phyloP scores from a whole-genome alignment of 805 yeast species.

The Torulaspora quercuum region DNA sequence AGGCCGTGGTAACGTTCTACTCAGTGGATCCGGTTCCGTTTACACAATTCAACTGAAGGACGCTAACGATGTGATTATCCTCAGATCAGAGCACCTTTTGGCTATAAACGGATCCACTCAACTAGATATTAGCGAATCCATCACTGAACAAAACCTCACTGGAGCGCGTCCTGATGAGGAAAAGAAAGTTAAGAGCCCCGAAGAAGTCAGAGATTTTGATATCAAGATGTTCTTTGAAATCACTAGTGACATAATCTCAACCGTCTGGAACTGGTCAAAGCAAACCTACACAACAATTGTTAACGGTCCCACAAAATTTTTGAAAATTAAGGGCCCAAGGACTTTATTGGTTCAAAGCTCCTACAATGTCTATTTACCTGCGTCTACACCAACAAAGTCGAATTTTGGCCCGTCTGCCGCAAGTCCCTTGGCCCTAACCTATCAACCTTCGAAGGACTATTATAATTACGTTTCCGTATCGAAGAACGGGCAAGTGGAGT shows the following conservation, averaged over 20 bases:
- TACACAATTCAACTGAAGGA: conserved; percentile 30
- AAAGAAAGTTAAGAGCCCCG: conserved; percentile 3
- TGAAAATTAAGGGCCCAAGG: conserved; percentile 37
- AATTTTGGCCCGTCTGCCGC: conserved; percentile 4
- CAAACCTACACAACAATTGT: conserved; percentile 14
- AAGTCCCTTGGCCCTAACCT: conserved; percentile 8
- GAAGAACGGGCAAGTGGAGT: conserved; percentile 22
- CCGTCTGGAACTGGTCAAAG: conserved; percentile 16
- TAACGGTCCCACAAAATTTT: conserved; percentile 27
- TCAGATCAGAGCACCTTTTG: conserved; percentile 31
- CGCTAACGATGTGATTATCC: conserved; percentile 27
- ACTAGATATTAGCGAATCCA: conserved; percentile 26
- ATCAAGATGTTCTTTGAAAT: conserved; percentile 17
- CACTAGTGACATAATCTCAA: conserved; percentile 9
- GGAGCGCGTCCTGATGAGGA: conserved; percentile 5
- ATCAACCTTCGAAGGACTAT: conserved; percentile 18
- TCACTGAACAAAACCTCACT: conserved; percentile 16
- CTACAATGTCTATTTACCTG: conserved; percentile 22
- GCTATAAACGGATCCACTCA: conserved; percentile 34
- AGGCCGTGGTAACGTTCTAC: conserved; percentile 35
- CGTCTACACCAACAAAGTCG: conserved; percentile 9
- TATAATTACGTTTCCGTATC: conserved; percentile 26
- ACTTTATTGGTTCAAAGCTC: conserved; percentile 33
- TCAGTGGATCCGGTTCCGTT: conserved; percentile 30
- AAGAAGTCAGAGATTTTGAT: conserved; percentile 18